Evolutionary conservation across 441 rosid species (phyloP).

Genomic region (Mallotus japonicus): DNA sequence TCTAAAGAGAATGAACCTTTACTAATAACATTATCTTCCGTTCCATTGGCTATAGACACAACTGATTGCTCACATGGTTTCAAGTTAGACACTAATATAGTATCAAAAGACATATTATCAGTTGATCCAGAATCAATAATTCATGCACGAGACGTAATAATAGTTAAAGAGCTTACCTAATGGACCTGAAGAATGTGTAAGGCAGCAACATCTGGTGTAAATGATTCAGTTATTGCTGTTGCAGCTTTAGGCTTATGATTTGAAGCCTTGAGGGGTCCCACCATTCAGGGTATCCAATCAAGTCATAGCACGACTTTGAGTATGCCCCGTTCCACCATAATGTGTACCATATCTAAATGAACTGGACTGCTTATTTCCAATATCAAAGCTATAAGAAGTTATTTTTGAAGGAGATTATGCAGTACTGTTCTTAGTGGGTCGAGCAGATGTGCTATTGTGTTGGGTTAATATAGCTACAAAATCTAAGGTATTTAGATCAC

Average conservation of each 20-base stretch:
- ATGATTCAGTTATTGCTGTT: neutral
- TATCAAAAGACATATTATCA: slow-evolving; percentile 17
- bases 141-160: neutral
- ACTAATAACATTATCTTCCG: neutral
- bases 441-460: too few species aligned
- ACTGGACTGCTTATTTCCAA: too few species aligned
- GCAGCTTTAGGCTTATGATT: neutral
- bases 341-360: too few species aligned
- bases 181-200: too few species aligned
- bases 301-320: too few species aligned
- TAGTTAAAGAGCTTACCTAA: neutral
- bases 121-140: slow-evolving; percentile 18
- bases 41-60: slow-evolving; percentile 6
- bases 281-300: too few species aligned
- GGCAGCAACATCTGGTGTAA: neutral
- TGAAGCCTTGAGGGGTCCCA: neutral
- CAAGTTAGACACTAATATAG: neutral
- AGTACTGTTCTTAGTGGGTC: too few species aligned
- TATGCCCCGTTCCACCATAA: too few species aligned
- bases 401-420: too few species aligned
- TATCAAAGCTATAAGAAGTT: too few species aligned
- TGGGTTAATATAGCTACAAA: too few species aligned
- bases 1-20: neutral
- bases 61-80: slow-evolving; percentile 4
- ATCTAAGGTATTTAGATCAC: neutral